phyloP scores from a whole-genome alignment of 2,329 filamentous ascomycete species.

The Aphanocladium album region DNA sequence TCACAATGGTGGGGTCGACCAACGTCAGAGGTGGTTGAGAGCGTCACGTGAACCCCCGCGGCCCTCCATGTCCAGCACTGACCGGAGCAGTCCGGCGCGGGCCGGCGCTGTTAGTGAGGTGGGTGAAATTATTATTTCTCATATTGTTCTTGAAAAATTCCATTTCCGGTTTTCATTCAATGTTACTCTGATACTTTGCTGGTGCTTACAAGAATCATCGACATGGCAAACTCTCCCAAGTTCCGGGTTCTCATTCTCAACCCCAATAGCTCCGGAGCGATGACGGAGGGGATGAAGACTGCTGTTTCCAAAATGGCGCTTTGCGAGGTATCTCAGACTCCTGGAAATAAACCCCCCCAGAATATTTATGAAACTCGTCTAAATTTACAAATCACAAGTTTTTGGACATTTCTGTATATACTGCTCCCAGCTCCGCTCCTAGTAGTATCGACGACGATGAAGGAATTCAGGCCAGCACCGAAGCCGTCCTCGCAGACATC shows the following conservation, averaged over 20 bases:
- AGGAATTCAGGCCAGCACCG: constrained; percentile 60
- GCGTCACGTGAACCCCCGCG: constrained; percentile 37
- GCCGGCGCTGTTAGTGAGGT: not conserved
- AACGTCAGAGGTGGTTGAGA: constrained; percentile 32
- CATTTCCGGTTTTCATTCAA: no score
- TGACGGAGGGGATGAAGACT: constrained; percentile 62
- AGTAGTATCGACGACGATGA: constrained; percentile 72
- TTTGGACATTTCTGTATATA: constrained; percentile 57
- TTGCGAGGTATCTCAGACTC: constrained; percentile 26
- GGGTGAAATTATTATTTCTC: not conserved
- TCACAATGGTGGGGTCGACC: constrained; percentile 29
- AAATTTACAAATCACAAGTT: constrained; percentile 32
- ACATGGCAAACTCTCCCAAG: constrained; percentile 12
- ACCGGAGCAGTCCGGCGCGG: constrained; percentile 7
- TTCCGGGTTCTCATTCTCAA: constrained; percentile 64
- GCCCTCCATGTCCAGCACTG: not conserved
- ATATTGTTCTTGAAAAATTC: no score
- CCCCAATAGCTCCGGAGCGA: constrained; percentile 68
- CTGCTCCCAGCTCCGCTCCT: constrained; percentile 57
- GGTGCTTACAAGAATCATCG: no score
- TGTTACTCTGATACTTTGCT: no score
- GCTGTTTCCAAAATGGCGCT: constrained; percentile 41
- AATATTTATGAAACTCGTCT: no score
- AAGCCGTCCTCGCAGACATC: constrained; percentile 56
- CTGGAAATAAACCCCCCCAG: no score